Percentiles rank a stretch among this genome's conserved stretches.
Evolutionary conservation across 495 filamentous ascomycete genomes (phyloP).

Genomic region (Tuber calosporum): DNA sequence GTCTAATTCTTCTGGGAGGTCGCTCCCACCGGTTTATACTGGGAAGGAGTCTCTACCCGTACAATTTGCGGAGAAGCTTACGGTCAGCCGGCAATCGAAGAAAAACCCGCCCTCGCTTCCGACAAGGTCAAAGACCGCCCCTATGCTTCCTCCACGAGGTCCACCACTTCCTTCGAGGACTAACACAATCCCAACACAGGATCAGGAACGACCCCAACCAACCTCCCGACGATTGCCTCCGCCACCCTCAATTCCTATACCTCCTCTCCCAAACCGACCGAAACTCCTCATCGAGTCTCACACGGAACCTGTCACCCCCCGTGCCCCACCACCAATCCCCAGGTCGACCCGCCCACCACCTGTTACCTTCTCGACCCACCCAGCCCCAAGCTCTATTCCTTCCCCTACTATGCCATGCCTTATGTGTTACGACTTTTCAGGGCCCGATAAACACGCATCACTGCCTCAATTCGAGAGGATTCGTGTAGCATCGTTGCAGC

Average conservation of each 20-base stretch:
- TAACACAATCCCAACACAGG: background rate
- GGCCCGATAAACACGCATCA: slow-evolving; percentile 67
- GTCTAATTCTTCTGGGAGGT: slow-evolving; percentile 11
- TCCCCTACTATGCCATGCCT: slow-evolving; percentile 53
- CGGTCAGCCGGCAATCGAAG: background rate
- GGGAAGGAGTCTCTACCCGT: slow-evolving; percentile 22
- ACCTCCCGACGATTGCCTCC: slow-evolving; percentile 20
- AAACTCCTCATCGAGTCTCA: slow-evolving; percentile 6
- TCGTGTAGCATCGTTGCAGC: slow-evolving; percentile 44
- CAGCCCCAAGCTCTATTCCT: slow-evolving; percentile 8
- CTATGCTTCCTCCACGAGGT: background rate
- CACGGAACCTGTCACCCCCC: slow-evolving; percentile 42
- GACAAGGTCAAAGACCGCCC: slow-evolving; percentile 14
- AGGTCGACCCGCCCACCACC: slow-evolving; percentile 42
- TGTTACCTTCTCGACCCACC: slow-evolving; percentile 31
- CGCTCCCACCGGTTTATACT: slow-evolving; percentile 25
- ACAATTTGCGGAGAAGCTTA: slow-evolving; percentile 20
- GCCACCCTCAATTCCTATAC: slow-evolving; percentile 2
- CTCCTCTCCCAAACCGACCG: slow-evolving; percentile 4
- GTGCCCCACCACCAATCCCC: slow-evolving; percentile 46
- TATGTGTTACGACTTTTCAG: slow-evolving; percentile 79
- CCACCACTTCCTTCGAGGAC: slow-evolving; percentile 4
- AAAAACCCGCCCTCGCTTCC: slow-evolving; percentile 21
- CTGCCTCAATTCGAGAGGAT: slow-evolving; percentile 43
- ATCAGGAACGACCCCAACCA: background rate